Evolutionary conservation across 2,329 filamentous ascomycete genomes (phyloP).

Genomic region (Arachnopeziza araneosa): DNA sequence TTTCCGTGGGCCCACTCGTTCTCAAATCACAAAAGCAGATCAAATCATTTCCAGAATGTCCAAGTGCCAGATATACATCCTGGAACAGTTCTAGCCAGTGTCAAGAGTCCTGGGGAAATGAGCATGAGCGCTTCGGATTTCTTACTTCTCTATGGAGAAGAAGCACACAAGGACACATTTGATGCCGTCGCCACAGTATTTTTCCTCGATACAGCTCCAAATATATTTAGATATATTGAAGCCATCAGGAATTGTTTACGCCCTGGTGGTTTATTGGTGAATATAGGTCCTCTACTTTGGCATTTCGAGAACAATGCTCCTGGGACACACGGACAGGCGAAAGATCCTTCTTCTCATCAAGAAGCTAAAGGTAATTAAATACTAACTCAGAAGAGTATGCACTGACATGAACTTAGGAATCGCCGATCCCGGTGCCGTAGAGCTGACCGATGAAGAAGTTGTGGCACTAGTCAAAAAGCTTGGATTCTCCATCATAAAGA

Average conservation of each 20-base stretch:
- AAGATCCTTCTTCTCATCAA: conserved; percentile 37
- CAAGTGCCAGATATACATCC: conserved; percentile 78
- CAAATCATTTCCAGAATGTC: conserved; percentile 70
- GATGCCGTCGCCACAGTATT: conserved; percentile 87
- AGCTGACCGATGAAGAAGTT: conserved; percentile 86
- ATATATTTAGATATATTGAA: conserved; percentile 84
- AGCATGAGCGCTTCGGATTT: conserved; percentile 94
- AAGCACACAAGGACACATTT: conserved; percentile 56
- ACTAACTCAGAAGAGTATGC: not conserved
- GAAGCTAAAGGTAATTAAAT: conserved; percentile 37
- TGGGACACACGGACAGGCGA: conserved; percentile 42
- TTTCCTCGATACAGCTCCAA: conserved; percentile 95
- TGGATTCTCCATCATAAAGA: conserved; percentile 69
- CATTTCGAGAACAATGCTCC: conserved; percentile 79
- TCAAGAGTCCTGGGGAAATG: conserved; percentile 57
- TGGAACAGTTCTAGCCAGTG: conserved; percentile 43
- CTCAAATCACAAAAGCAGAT: conserved; percentile 72
- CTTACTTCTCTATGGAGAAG: conserved; percentile 71
- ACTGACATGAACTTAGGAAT: conserved; percentile 50
- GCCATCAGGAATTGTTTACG: conserved; percentile 73
- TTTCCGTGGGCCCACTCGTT: conserved; percentile 85
- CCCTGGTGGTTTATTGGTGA: conserved; percentile 76
- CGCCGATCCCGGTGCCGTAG: conserved; percentile 82
- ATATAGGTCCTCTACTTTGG: conserved; percentile 88
- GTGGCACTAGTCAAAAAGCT: conserved; percentile 65